A percentile compares a stretch with the other conserved stretches of the same genome.
Evolutionary conservation across 1,284 basidiomycete genomes (phyloP).

Genomic region (Cryptococcus sp.): DNA sequence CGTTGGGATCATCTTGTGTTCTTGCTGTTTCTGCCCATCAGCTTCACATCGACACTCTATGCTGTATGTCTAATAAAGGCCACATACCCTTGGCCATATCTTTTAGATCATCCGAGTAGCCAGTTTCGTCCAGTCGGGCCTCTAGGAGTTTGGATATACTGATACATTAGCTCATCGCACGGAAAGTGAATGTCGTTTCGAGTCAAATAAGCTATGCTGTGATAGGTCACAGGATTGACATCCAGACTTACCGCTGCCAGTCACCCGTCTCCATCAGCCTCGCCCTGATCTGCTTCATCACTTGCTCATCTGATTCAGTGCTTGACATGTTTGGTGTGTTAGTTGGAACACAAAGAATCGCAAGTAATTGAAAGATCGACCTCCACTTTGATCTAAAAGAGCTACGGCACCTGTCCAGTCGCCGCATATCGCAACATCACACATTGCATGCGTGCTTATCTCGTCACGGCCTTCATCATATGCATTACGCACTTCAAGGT

Average conservation of each 20-base stretch:
- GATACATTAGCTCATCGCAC: background rate
- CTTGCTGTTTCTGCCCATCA: conserved; percentile 29
- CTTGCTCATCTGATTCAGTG: conserved; percentile 14
- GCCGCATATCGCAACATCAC: too few relatives aligned
- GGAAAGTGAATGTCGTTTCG: background rate
- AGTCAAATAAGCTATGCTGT: background rate
- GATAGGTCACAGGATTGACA: too few relatives aligned
- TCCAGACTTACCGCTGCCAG: conserved; percentile 41
- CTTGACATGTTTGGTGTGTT: background rate
- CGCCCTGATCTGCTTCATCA: conserved; percentile 34
- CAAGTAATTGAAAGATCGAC: too few relatives aligned
- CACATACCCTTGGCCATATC: conserved; percentile 41
- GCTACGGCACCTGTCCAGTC: too few relatives aligned
- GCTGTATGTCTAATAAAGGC: background rate
- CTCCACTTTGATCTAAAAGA: too few relatives aligned
- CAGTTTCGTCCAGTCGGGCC: conserved; percentile 31
- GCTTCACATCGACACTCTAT: background rate
- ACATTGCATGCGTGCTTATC: too few relatives aligned
- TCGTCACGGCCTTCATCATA: too few relatives aligned
- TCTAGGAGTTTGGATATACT: conserved; percentile 36
- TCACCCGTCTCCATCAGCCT: conserved; percentile 43
- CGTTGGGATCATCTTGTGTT: conserved; percentile 30
- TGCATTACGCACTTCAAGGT: too few relatives aligned
- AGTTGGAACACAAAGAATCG: too few relatives aligned
- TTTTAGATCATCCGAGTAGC: conserved; percentile 44